Base-by-base conservation (phyloP, 1,139 yeast genomes). In the Suhomyces yuchorum region DNA sequence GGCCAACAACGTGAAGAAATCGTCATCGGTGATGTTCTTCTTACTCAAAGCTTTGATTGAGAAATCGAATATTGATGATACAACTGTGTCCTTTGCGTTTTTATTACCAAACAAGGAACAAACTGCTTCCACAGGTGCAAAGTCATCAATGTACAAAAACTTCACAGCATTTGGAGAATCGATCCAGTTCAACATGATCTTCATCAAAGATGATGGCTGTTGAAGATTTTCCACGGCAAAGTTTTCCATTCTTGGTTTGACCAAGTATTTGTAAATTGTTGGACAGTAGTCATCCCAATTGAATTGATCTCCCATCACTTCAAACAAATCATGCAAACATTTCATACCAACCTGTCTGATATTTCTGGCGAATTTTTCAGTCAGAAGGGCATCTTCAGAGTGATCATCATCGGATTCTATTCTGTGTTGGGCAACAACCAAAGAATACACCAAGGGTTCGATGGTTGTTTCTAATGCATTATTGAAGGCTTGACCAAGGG, bases 171-270 rank as follows among this genome's bases (percentile, higher is more conserved):
- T 68, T 11, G 75, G 71, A 24, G 71, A 67, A 12, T 77, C 72
- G 40, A 93, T 78, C 83, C 96, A 80, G 14, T 80, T 71, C 4
- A 80, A 68, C 56, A 92, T 79, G n/a, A 90, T 65, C 49, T 74
- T 80, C 80, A 92, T 71, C 43, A 92, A 65, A 0, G 96, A 80
- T 0, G 97, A 90, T 1, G 92, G 85, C 58, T 85, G 91, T 59
- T 90, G 96, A 40, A 87, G 71, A 61, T 92, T 92, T 58, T 88
- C 96, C 37, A 70, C 76, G 2, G 87, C 85, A 63, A 92, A 91
- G 20, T 77, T 73, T 1, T 56, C 69, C 57, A 93, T 71, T 58
- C 95, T 80, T 11, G 96, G 92, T 19, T 62, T 59, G n/a, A 93
- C 70, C 33, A 91, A 71, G 37, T 71, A 61, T 3, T 68, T 62